phyloP scores from a whole-genome alignment of 148 eudicot genomes.

The Cornus florida region DNA sequence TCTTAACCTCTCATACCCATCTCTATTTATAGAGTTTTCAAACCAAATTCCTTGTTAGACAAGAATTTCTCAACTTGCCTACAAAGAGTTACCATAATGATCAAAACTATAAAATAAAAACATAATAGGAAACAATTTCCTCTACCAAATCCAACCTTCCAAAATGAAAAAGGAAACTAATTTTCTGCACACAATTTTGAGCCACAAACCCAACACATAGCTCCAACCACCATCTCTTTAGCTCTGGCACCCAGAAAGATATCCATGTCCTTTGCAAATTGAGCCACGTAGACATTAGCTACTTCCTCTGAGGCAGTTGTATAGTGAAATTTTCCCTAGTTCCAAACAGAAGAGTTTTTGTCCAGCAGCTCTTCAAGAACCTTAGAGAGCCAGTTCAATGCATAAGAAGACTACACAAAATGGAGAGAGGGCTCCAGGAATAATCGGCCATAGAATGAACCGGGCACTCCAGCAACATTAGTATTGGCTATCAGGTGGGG shows the following conservation, averaged over 20 bases:
- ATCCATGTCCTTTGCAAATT: conserved; percentile 12
- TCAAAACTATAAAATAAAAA: too few relatives aligned
- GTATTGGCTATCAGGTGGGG: conserved; percentile 9
- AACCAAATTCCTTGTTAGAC: too few relatives aligned
- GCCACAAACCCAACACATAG: neutral
- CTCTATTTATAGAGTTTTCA: too few relatives aligned
- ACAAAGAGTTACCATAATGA: too few relatives aligned
- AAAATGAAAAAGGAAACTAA: too few relatives aligned
- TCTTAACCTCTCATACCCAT: too few relatives aligned
- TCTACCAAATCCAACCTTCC: too few relatives aligned
- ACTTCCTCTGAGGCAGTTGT: conserved; percentile 6
- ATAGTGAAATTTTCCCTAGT: conserved; percentile 10
- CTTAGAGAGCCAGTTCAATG: conserved; percentile 17
- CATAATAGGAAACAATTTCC: too few relatives aligned
- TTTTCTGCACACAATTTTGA: too few relatives aligned
- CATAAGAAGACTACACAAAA: conserved; percentile 5
- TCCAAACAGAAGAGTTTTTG: neutral
- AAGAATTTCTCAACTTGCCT: too few relatives aligned
- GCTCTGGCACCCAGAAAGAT: conserved; percentile 3
- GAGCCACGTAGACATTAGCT: neutral
- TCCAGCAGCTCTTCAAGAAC: conserved; percentile 11
- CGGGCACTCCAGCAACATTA: conserved; percentile 16
- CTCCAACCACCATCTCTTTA: conserved; percentile 8
- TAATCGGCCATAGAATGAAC: conserved; percentile 16
- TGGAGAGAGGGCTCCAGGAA: conserved; percentile 20